These are phyloP conservation scores for Beauveria sp. DNA, from an alignment of 2,329 filamentous ascomycete genomes.

Conservation along the genomic window DNA sequence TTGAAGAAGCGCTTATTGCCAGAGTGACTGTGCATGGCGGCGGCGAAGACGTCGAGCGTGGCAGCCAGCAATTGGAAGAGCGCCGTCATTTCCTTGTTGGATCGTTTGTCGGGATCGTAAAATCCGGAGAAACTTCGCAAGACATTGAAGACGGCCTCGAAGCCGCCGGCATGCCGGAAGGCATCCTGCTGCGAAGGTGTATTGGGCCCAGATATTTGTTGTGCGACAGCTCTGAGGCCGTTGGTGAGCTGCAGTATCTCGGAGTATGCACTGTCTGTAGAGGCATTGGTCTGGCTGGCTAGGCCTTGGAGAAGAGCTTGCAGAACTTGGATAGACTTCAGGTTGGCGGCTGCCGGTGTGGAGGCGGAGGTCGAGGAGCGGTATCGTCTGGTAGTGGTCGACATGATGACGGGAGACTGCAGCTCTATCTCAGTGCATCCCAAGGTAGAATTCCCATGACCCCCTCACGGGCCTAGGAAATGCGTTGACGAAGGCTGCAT, in stretches of 20 bases:
- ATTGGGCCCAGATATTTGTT: slow-evolving; percentile 45
- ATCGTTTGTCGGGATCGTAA: slow-evolving; percentile 61
- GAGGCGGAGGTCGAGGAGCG: slow-evolving; percentile 59
- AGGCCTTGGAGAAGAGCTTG: slow-evolving; percentile 45
- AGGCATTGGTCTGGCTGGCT: slow-evolving; percentile 25
- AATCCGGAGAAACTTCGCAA: slow-evolving; percentile 66
- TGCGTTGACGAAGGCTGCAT: slow-evolving; percentile 3
- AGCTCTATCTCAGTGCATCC: neutral
- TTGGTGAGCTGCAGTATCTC: slow-evolving; percentile 42
- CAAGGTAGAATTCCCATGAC: neutral
- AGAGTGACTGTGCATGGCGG: slow-evolving; percentile 67
- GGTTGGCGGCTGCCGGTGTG: slow-evolving; percentile 39
- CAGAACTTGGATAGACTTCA: slow-evolving; percentile 54
- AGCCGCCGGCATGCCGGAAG: slow-evolving; percentile 74
- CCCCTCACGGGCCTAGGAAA: slow-evolving; percentile 8
- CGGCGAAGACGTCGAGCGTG: slow-evolving; percentile 66
- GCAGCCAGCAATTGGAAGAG: slow-evolving; percentile 64
- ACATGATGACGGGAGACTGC: slow-evolving; percentile 29
- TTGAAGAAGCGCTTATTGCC: slow-evolving; percentile 87
- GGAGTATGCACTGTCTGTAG: slow-evolving; percentile 36
- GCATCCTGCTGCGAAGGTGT: slow-evolving; percentile 60
- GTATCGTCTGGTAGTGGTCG: slow-evolving; percentile 47
- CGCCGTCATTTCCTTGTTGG: slow-evolving; percentile 52
- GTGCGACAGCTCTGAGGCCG: slow-evolving; percentile 57
- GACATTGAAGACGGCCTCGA: slow-evolving; percentile 63